A percentile compares a stretch with the other conserved stretches of the same genome.
Conservation (phyloP, 2,329 filamentous ascomycete genomes). For the Fusarium incarnatum region DNA sequence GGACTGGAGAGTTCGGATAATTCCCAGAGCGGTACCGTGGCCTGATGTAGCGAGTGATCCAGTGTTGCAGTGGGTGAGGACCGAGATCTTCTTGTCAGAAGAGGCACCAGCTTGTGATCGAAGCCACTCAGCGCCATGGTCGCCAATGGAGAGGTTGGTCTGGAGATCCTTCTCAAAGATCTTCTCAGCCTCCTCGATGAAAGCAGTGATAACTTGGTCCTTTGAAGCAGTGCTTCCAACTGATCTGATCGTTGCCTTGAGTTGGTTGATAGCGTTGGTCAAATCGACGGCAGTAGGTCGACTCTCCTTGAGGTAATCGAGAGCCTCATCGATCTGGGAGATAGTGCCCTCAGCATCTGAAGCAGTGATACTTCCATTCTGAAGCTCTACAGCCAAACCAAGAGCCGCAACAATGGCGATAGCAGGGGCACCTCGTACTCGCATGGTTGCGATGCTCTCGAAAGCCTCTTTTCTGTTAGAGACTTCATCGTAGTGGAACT, state of each 20-base stretch:
- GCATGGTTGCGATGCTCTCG: slow-evolving; percentile 85
- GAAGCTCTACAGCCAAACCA: slow-evolving; percentile 85
- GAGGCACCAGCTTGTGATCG: slow-evolving; percentile 66
- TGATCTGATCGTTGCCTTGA: slow-evolving; percentile 72
- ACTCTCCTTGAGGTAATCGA: slow-evolving; percentile 89
- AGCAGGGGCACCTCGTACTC: slow-evolving; percentile 83
- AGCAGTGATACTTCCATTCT: slow-evolving; percentile 62
- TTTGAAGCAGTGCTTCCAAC: slow-evolving; percentile 58
- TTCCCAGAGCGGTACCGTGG: slow-evolving; percentile 95
- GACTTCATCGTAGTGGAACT: slow-evolving; percentile 81
- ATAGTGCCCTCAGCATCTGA: slow-evolving; percentile 68
- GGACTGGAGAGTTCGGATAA: slow-evolving; percentile 84
- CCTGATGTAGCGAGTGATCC: slow-evolving; percentile 96
- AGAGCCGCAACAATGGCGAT: slow-evolving; percentile 98
- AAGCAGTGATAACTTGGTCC: slow-evolving; percentile 72
- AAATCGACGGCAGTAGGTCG: slow-evolving; percentile 96
- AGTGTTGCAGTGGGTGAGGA: slow-evolving; percentile 98
- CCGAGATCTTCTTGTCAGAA: slow-evolving; percentile 69
- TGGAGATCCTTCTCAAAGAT: slow-evolving; percentile 89
- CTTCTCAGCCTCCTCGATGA: slow-evolving; percentile 82
- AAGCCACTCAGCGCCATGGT: slow-evolving; percentile 87
- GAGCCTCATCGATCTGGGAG: slow-evolving; percentile 76
- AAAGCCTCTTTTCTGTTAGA: slow-evolving; percentile 79
- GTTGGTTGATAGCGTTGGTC: slow-evolving; percentile 85
- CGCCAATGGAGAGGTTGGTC: slow-evolving; percentile 88